These are phyloP conservation scores for Coemansia asiatica DNA, from an alignment of 192 early-diverging fungal genomes.

Conservation along the genomic window DNA sequence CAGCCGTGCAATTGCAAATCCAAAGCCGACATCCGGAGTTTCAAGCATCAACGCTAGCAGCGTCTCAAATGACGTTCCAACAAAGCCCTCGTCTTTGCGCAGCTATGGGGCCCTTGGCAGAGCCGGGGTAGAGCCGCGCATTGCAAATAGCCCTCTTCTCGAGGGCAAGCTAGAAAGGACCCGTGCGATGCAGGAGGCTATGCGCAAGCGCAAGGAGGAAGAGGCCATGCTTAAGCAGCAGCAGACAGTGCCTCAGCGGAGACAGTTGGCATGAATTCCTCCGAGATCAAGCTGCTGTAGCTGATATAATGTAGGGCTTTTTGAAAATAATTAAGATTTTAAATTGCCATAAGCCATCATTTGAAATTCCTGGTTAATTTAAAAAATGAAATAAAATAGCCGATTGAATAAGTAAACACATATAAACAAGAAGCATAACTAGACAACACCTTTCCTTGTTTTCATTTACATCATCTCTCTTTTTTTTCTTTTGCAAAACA, in stretches of 20 bases:
- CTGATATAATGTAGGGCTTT: not conserved
- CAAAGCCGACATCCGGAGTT: constrained; percentile 21
- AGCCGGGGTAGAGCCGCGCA: constrained; percentile 12
- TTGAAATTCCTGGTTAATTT: no score
- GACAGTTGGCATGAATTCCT: constrained; percentile 9
- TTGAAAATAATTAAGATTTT: no score
- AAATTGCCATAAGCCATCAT: no score
- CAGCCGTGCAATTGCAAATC: constrained; percentile 39
- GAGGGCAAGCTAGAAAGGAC: constrained; percentile 34
- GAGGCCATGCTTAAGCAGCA: constrained; percentile 11
- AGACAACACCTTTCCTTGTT: no score
- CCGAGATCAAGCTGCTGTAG: not conserved
- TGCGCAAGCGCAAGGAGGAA: constrained; percentile 26
- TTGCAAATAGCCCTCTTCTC: constrained; percentile 13
- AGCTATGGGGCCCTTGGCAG: constrained; percentile 6
- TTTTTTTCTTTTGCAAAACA: not conserved
- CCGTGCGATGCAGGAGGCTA: constrained; percentile 31
- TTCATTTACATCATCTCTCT: no score
- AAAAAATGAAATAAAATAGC: no score
- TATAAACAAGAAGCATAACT: no score
- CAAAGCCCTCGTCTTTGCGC: constrained; percentile 19
- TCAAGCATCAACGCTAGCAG: not conserved
- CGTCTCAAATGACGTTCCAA: constrained; percentile 11
- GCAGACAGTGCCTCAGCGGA: constrained; percentile 45
- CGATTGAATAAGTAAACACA: no score